Conservation (phyloP, 73 alveolate species). For the Loxodes magnus region DNA sequence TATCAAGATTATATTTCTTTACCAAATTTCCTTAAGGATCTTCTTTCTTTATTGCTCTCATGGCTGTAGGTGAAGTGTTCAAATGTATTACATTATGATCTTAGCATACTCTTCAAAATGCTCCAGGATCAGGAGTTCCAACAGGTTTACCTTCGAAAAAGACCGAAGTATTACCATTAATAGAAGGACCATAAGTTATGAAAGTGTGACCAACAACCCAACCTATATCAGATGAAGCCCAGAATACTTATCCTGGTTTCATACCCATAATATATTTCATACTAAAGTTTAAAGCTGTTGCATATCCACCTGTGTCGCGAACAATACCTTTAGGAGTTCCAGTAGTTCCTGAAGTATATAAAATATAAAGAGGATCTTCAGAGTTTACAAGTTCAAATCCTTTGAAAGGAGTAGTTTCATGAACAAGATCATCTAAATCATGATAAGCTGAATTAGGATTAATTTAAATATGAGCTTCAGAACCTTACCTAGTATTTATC, state of each 20-base stretch:
- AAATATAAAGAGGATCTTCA: constrained; percentile 81
- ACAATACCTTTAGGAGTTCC: constrained; percentile 97
- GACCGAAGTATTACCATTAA: constrained; percentile 58
- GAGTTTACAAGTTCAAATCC: constrained; percentile 38
- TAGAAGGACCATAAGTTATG: constrained; percentile 98
- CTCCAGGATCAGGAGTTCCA: constrained; percentile 88
- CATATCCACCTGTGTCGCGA: constrained; percentile 30
- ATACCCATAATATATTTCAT: constrained; percentile 80
- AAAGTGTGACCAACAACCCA: constrained; percentile 99
- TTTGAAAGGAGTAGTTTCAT: constrained; percentile 4
- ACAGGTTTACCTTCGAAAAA: constrained; percentile 99
- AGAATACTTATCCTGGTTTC: constrained; percentile 74
- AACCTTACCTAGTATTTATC: no score
- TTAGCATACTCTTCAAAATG: constrained; percentile 70
- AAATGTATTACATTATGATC: constrained; percentile 82
- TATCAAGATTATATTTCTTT: constrained; percentile 10
- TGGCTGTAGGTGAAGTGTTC: constrained; percentile 99
- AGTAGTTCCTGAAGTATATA: constrained; percentile 99
- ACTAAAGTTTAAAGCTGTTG: background rate
- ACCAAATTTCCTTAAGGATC: constrained; percentile 91
- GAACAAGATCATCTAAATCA: no score
- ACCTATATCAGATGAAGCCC: constrained; percentile 97
- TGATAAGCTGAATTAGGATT: no score
- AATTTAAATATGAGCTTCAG: no score
- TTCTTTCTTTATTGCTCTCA: constrained; percentile 84